phyloP scores from a whole-genome alignment of 768 basidiomycete species.

The Lentinula boryana region DNA sequence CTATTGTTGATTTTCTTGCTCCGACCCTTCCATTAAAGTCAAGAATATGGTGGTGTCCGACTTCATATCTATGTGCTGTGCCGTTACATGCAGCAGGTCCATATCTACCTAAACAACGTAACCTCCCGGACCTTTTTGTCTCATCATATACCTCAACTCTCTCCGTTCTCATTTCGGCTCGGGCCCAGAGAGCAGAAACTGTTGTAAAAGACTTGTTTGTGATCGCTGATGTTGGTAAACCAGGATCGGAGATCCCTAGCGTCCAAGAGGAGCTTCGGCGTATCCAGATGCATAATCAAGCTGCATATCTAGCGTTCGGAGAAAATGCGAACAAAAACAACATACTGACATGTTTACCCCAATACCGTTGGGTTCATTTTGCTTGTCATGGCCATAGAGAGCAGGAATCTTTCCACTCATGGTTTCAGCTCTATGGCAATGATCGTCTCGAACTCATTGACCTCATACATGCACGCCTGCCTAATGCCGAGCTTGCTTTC shows the following conservation, averaged over 20 bases:
- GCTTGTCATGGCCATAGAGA: slow-evolving; percentile 20
- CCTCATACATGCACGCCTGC: slow-evolving; percentile 4
- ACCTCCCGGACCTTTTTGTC: slow-evolving; percentile 19
- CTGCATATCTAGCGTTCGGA: no score
- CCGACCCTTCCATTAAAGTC: neutral
- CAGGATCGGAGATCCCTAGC: no score
- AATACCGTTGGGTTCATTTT: slow-evolving; percentile 15
- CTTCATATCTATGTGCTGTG: slow-evolving; percentile 14
- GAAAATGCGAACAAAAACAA: no score
- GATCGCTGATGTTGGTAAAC: no score
- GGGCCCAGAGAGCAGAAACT: neutral
- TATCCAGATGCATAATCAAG: no score
- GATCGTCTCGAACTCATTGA: slow-evolving; percentile 3
- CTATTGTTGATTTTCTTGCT: slow-evolving; percentile 15
- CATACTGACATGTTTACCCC: no score
- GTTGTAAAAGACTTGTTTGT: no score
- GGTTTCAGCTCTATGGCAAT: slow-evolving; percentile 10
- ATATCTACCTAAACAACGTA: slow-evolving; percentile 3
- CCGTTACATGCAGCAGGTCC: slow-evolving; percentile 23
- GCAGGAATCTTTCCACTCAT: slow-evolving; percentile 8
- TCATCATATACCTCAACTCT: slow-evolving; percentile 25
- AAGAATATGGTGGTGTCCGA: slow-evolving; percentile 22
- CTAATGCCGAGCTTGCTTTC: slow-evolving; percentile 13
- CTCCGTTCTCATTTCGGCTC: slow-evolving; percentile 17
- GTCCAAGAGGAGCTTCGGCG: no score